These are phyloP conservation scores for Lactarius trivialis DNA, from an alignment of 768 basidiomycete genomes.

Conservation along the genomic window DNA sequence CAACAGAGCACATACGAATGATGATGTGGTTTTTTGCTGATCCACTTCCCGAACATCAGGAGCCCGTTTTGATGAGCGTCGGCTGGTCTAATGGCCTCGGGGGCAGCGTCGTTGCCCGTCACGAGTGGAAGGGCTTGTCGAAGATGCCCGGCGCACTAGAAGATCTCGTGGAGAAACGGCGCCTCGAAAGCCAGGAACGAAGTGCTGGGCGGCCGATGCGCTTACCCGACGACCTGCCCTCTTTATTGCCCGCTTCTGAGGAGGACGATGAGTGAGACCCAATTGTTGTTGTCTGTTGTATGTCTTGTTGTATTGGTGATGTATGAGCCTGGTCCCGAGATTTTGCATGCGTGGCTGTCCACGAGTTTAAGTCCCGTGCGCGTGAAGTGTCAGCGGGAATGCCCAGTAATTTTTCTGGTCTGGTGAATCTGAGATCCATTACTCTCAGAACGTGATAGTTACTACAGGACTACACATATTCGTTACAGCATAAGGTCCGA, in stretches of 20 bases:
- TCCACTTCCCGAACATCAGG: constrained; percentile 33
- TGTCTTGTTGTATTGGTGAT: background rate
- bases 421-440: background rate
- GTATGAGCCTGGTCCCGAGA: background rate
- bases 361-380: background rate
- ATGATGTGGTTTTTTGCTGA: constrained; percentile 6
- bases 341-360: background rate
- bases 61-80: constrained; percentile 88
- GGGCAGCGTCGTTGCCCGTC: constrained; percentile 78
- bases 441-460: background rate
- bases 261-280: constrained; percentile 10
- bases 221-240: constrained; percentile 19
- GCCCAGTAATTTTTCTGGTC: background rate
- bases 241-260: constrained; percentile 15
- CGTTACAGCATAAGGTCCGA: background rate
- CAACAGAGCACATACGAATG: background rate
- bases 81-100: constrained; percentile 69
- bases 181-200: constrained; percentile 31
- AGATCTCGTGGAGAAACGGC: constrained; percentile 63
- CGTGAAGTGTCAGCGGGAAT: background rate
- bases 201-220: background rate
- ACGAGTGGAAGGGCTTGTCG: constrained; percentile 92
- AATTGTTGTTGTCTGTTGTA: background rate
- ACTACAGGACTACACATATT: background rate
- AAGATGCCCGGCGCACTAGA: constrained; percentile 63